Base-by-base conservation (phyloP, 495 filamentous ascomycete species). In the Xylaria venustula region DNA sequence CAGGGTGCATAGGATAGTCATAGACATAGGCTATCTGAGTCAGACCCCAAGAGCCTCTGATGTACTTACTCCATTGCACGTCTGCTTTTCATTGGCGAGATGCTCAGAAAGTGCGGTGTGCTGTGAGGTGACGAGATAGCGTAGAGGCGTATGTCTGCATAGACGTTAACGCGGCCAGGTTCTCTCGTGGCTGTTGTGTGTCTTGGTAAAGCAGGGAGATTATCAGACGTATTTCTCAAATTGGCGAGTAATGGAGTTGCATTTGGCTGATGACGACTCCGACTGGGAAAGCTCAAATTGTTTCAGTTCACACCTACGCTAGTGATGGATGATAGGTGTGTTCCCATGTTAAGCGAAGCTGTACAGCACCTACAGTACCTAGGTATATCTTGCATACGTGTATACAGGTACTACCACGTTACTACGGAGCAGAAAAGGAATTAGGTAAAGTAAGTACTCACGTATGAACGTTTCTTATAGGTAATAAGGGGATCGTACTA, bases 1-100 rank as follows among this genome's bases (percentile, higher is more conserved):
- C 30, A 40, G 15, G 15, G 37, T 15, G 14, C 14, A 3, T 40
- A 40, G 14, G 7, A 3, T 40, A 40, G 30, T 4, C 14, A 15
- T 40, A 15, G 7, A 28, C 36, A 64, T 62, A 63, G 61, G 61
- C 61, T 67, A 70, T 70, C 67, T 70, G 65, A 70, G 54, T 70
- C 63, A 70, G 65, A 70, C 60, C 23, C 41, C 19, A 44, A 63
- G 22, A 51, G 19, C 32, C 58, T 53, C 49, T 53, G 47, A 42
- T 48, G n/a, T n/a, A n/a, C n/a, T n/a, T n/a, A n/a, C n/a, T n/a
- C n/a, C n/a, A n/a, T n/a, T n/a, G n/a, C n/a, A n/a, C n/a, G n/a
- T n/a, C n/a, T n/a, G n/a, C 4, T 52, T 36, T 44, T 52, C 37
- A 60, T 60, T 60, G 57, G 57, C 48, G 25, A 22, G 19, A 52